phyloP scores from a whole-genome alignment of 1,139 yeast species.

The Pichia sp. region DNA sequence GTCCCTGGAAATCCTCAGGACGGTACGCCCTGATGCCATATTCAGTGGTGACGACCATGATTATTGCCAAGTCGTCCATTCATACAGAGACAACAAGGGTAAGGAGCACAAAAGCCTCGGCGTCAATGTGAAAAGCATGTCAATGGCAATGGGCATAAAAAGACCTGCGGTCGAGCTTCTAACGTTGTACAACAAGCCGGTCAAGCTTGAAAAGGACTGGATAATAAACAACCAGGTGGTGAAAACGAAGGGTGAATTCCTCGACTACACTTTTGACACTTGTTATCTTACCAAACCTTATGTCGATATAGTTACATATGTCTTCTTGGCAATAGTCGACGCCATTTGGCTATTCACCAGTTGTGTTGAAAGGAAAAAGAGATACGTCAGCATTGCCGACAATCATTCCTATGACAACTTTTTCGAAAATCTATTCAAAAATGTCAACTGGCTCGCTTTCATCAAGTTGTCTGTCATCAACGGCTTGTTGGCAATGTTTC shows the following conservation, averaged over 20 bases:
- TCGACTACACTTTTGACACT: slow-evolving; percentile 35
- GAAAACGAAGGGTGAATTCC: slow-evolving; percentile 12
- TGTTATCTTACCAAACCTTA: slow-evolving; percentile 52
- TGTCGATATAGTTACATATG: slow-evolving; percentile 39
- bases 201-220: slow-evolving; percentile 13
- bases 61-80: slow-evolving; percentile 47
- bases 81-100: slow-evolving; percentile 17
- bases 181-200: slow-evolving; percentile 31
- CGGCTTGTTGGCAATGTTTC: not conserved
- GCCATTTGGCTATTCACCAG: slow-evolving; percentile 19
- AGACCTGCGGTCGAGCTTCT: slow-evolving; percentile 52
- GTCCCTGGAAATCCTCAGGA: slow-evolving; percentile 33
- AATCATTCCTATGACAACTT: slow-evolving; percentile 1
- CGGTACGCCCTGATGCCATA: slow-evolving; percentile 40
- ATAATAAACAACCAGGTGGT: slow-evolving; percentile 15
- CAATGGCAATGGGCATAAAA: slow-evolving; percentile 58
- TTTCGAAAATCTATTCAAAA: not conserved
- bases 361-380: slow-evolving; percentile 11
- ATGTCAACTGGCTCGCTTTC: slow-evolving; percentile 2
- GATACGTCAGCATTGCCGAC: slow-evolving; percentile 10
- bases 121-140: slow-evolving; percentile 51
- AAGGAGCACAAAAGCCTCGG: slow-evolving; percentile 31
- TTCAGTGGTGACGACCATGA: slow-evolving; percentile 55
- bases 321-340: slow-evolving; percentile 35
- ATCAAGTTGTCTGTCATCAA: not conserved